Evolutionary conservation across 2,329 filamentous ascomycete species (phyloP).

Genomic region (Pezicula radicicola): DNA sequence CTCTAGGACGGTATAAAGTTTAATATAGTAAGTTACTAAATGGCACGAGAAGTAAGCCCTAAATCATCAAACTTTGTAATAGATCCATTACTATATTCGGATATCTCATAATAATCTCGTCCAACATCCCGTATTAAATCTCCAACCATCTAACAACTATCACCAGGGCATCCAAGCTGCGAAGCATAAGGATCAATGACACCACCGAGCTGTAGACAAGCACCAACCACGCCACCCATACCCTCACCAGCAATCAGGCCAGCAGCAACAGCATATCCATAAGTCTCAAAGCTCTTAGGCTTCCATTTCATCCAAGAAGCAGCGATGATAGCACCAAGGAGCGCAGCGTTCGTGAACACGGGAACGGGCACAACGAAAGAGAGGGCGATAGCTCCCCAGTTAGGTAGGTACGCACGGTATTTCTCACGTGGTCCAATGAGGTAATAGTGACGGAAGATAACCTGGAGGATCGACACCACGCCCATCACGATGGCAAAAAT

Average conservation of each 20-base stretch:
- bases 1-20: too few species aligned
- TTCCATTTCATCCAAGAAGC: conserved; percentile 52
- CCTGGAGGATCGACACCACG: conserved; percentile 46
- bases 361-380: conserved; percentile 56
- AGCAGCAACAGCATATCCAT: conserved; percentile 56
- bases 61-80: too few species aligned
- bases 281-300: conserved; percentile 51
- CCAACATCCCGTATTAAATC: not conserved
- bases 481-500: conserved; percentile 57
- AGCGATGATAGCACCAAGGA: conserved; percentile 50
- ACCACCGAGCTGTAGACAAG: conserved; percentile 33
- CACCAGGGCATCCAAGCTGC: conserved; percentile 28
- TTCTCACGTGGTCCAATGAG: conserved; percentile 50
- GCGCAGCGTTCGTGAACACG: conserved; percentile 55
- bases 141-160: conserved; percentile 19
- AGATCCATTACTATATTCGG: too few species aligned
- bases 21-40: too few species aligned
- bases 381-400: conserved; percentile 59
- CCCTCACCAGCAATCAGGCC: conserved; percentile 63
- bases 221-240: conserved; percentile 61
- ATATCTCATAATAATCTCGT: too few species aligned
- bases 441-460: conserved; percentile 52
- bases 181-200: conserved; percentile 31
- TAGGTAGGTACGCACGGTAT: conserved; percentile 54
- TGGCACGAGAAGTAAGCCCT: too few species aligned